These are phyloP conservation scores for Hypholoma fasciculare DNA, from an alignment of 768 basidiomycete genomes.

Conservation along the genomic window DNA sequence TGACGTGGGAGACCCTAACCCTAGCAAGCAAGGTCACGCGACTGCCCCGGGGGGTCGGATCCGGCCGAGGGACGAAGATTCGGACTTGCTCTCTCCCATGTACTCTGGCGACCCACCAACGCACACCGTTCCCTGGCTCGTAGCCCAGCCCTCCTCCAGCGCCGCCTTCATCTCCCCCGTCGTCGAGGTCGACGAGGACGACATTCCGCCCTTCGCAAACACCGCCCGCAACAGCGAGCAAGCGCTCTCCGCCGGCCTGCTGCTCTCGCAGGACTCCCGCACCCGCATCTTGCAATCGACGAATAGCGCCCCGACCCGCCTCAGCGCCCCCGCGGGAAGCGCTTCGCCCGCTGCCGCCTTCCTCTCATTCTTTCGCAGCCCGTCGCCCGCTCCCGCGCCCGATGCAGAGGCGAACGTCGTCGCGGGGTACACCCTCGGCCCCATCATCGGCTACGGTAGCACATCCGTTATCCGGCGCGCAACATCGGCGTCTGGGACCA, in stretches of 20 bases:
- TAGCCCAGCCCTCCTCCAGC: neutral
- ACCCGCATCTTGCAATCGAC: neutral
- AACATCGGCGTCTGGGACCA: conserved; percentile 57
- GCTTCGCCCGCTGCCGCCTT: conserved; percentile 77
- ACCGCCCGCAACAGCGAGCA: conserved; percentile 23
- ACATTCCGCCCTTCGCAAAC: conserved; percentile 3
- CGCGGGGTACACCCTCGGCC: conserved; percentile 74
- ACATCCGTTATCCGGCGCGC: conserved; percentile 82
- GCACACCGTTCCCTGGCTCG: conserved; percentile 13
- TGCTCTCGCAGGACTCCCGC: conserved; percentile 12
- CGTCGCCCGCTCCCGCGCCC: conserved; percentile 36
- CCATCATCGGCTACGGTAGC: conserved; percentile 75
- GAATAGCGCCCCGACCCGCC: neutral
- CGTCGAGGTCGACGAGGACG: conserved; percentile 13
- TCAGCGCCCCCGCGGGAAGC: neutral
- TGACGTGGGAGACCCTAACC: conserved; percentile 24
- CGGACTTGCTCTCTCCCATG: conserved; percentile 23
- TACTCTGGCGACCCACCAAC: conserved; percentile 18
- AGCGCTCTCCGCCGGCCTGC: conserved; percentile 16
- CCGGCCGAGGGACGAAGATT: conserved; percentile 14
- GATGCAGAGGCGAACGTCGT: conserved; percentile 72
- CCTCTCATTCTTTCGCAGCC: conserved; percentile 60
- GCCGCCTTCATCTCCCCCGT: conserved; percentile 5
- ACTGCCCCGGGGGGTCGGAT: conserved; percentile 9
- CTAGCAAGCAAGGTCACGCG: conserved; percentile 2